A percentile compares a stretch with the other conserved stretches of the same genome.
Evolutionary conservation across 768 basidiomycete species (phyloP).

Genomic region (Leccinum ochraceum): DNA sequence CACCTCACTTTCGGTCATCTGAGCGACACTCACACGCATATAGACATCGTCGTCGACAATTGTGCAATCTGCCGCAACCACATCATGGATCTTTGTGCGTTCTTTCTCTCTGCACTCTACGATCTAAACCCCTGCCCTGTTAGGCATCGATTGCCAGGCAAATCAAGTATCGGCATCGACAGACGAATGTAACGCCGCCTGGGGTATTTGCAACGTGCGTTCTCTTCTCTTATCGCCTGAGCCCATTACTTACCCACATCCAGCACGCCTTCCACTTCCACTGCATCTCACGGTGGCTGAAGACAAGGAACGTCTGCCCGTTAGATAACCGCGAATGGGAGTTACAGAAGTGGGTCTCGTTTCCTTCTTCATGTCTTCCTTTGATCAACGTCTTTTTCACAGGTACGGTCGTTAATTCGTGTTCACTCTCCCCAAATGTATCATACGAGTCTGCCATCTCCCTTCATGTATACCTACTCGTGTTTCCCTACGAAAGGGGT

Average conservation of each 20-base stretch:
- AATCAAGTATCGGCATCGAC: slow-evolving; percentile 97
- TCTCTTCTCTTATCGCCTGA: not conserved
- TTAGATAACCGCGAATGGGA: slow-evolving; percentile 98
- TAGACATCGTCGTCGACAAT: slow-evolving; percentile 98
- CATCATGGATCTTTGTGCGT: slow-evolving; percentile 99
- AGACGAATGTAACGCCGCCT: slow-evolving; percentile 97
- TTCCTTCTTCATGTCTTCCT: not conserved
- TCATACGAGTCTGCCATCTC: slow-evolving; percentile 13
- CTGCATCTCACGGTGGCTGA: slow-evolving; percentile 98
- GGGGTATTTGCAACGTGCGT: slow-evolving; percentile 96
- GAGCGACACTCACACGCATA: slow-evolving; percentile 13
- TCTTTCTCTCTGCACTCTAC: not conserved
- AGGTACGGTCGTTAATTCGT: slow-evolving; percentile 44
- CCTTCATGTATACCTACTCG: slow-evolving; percentile 16
- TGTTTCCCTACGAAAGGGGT: not conserved
- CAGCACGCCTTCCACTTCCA: slow-evolving; percentile 99
- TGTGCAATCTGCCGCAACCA: slow-evolving; percentile 99
- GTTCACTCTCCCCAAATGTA: slow-evolving; percentile 16
- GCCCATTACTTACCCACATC: slow-evolving; percentile 2
- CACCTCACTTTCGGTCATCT: not conserved
- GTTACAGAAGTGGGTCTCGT: slow-evolving; percentile 80
- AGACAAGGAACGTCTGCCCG: slow-evolving; percentile 95
- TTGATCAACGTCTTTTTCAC: not conserved
- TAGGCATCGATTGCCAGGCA: slow-evolving; percentile 99
- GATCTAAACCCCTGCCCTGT: slow-evolving; percentile 6